These are phyloP conservation scores for Elongisporangium senticosum DNA, from an alignment of 352 stramenopile species.

Conservation along the genomic window DNA sequence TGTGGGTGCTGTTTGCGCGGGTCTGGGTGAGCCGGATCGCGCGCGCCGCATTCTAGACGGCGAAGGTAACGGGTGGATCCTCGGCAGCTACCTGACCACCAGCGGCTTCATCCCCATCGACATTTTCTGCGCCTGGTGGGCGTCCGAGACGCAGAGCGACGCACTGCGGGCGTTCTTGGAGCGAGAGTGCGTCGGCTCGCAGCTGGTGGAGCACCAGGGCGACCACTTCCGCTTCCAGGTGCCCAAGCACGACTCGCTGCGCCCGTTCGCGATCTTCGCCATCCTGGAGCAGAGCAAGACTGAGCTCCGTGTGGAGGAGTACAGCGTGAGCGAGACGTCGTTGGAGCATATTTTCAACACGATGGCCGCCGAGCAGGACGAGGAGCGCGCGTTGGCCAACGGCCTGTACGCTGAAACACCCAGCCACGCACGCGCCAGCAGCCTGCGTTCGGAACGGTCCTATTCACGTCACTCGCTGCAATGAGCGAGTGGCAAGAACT, in stretches of 20 bases:
- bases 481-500: too few species aligned
- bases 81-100: conserved; percentile 39
- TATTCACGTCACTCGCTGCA: too few species aligned
- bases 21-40: conserved; percentile 25
- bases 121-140: conserved; percentile 59
- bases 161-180: conserved; percentile 36
- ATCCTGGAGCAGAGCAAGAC: conserved; percentile 66
- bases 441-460: too few species aligned
- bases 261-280: conserved; percentile 62
- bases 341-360: conserved; percentile 93
- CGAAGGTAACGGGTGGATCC: conserved; percentile 32
- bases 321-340: conserved; percentile 86
- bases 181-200: conserved; percentile 27
- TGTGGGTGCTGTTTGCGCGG: conserved; percentile 25
- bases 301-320: conserved; percentile 69
- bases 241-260: conserved; percentile 37
- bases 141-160: conserved; percentile 32
- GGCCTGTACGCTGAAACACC: not conserved
- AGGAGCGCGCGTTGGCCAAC: conserved; percentile 40
- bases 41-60: conserved; percentile 30
- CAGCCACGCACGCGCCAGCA: too few species aligned
- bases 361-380: conserved; percentile 79
- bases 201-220: conserved; percentile 58
- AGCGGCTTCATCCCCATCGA: conserved; percentile 37
- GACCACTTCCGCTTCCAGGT: conserved; percentile 70